These are phyloP conservation scores for Geopyxis carbonaria DNA, from an alignment of 495 filamentous ascomycete species.

Conservation along the genomic window DNA sequence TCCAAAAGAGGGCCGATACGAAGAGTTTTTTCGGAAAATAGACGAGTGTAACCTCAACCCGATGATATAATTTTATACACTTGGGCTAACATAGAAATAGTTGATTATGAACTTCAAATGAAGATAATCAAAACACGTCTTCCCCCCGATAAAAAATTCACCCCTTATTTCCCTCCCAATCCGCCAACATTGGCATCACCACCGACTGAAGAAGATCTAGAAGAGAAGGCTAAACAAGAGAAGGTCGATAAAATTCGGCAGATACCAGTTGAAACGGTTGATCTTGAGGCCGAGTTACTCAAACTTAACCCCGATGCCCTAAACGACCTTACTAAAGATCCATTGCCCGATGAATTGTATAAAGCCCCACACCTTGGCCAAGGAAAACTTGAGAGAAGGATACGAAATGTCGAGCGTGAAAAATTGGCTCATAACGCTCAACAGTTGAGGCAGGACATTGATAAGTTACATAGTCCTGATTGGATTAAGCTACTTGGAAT, in stretches of 20 bases:
- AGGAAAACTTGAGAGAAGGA: conserved; percentile 50
- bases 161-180: too few relatives aligned
- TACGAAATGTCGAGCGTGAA: conserved; percentile 85
- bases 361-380: conserved; percentile 13
- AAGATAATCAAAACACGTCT: too few relatives aligned
- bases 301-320: not conserved
- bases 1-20: conserved; percentile 15
- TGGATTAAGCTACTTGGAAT: conserved; percentile 94
- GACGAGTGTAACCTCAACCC: too few relatives aligned
- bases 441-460: conserved; percentile 67
- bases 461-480: conserved; percentile 74
- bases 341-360: conserved; percentile 16
- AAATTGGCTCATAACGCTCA: conserved; percentile 82
- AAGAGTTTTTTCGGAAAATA: conserved; percentile 23
- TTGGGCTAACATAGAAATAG: conserved; percentile 9
- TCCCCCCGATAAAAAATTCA: too few relatives aligned
- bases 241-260: not conserved
- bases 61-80: too few relatives aligned
- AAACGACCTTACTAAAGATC: too few relatives aligned
- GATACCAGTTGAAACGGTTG: conserved; percentile 10
- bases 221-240: not conserved
- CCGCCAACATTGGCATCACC: not conserved
- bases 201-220: not conserved
- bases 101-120: conserved; percentile 5
- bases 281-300: conserved; percentile 12